A percentile compares a stretch with the other conserved stretches of the same genome.
phyloP scores from a whole-genome alignment of 345 rosid genomes.

The Lumnitzera racemosa region DNA sequence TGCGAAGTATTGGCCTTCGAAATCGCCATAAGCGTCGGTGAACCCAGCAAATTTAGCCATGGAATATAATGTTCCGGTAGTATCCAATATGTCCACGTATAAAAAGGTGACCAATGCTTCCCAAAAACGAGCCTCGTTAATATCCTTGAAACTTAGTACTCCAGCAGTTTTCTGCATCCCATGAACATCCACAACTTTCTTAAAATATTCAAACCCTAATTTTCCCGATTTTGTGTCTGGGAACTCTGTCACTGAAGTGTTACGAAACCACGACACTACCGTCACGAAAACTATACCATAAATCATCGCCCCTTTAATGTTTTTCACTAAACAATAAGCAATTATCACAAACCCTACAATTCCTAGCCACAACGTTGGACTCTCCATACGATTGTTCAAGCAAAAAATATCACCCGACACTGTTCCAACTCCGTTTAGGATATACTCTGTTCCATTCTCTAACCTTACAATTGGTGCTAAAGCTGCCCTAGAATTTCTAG shows the following conservation, averaged over 20 bases:
- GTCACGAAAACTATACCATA: constrained; percentile 85
- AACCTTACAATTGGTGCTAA: too few relatives aligned
- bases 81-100: constrained; percentile 85
- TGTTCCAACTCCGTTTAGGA: constrained; percentile 28
- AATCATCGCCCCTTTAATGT: constrained; percentile 81
- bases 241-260: constrained; percentile 68
- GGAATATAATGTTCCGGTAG: constrained; percentile 83
- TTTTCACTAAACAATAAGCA: constrained; percentile 66
- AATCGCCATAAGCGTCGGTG: constrained; percentile 48
- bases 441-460: too few relatives aligned
- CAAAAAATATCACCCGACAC: constrained; percentile 63
- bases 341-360: constrained; percentile 82
- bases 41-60: constrained; percentile 92
- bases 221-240: constrained; percentile 55
- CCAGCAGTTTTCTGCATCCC: constrained; percentile 64
- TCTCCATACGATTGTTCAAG: constrained; percentile 58
- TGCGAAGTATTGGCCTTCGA: constrained; percentile 83
- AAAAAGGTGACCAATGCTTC: constrained; percentile 81
- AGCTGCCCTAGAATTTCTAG: too few relatives aligned
- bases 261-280: constrained; percentile 81
- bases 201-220: constrained; percentile 59
- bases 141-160: constrained; percentile 55
- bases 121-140: constrained; percentile 66
- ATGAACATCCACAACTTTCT: constrained; percentile 74
- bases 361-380: constrained; percentile 82